phyloP scores from a whole-genome alignment of 23 red algal species.

The Chondrus crispus region DNA sequence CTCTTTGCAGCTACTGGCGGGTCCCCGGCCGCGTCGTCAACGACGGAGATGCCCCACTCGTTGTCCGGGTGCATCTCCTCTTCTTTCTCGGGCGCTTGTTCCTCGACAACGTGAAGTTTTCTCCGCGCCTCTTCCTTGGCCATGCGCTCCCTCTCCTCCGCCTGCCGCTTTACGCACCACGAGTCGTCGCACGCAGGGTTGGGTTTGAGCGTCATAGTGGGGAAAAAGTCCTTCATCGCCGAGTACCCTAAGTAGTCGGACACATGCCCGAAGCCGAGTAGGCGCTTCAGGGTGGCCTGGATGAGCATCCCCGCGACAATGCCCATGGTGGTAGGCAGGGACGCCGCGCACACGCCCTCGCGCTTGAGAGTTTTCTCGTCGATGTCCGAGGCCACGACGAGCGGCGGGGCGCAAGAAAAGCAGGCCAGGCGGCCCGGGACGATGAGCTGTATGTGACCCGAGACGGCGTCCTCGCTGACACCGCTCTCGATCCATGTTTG shows the following conservation, averaged over 20 bases:
- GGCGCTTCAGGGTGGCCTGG: conserved; percentile 65
- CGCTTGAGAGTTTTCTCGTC: conserved; percentile 78
- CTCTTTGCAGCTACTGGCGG: not conserved
- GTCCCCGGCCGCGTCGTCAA: conserved; percentile 1
- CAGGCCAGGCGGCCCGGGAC: conserved; percentile 74
- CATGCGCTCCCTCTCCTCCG: not conserved
- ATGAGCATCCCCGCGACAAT: conserved; percentile 87
- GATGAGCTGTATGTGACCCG: conserved; percentile 89
- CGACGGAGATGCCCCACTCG: conserved; percentile 75
- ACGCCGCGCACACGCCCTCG: conserved; percentile 90
- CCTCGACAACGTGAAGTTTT: not conserved
- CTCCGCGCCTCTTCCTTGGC: not conserved
- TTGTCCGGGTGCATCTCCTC: conserved; percentile 63
- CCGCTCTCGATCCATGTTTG: conserved; percentile 86
- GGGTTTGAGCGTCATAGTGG: conserved; percentile 53
- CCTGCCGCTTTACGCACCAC: conserved; percentile 56
- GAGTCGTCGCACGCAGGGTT: conserved; percentile 60
- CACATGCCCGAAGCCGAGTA: conserved; percentile 72
- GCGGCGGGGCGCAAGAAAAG: conserved; percentile 85
- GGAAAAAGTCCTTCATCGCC: conserved; percentile 72
- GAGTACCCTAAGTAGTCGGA: conserved; percentile 75
- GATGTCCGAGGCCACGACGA: conserved; percentile 79
- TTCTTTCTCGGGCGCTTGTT: conserved; percentile 1
- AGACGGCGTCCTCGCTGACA: conserved; percentile 89
- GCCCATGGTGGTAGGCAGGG: conserved; percentile 92